phyloP scores from a whole-genome alignment of 75 land plant species.

The Sequoia sempervirens region DNA sequence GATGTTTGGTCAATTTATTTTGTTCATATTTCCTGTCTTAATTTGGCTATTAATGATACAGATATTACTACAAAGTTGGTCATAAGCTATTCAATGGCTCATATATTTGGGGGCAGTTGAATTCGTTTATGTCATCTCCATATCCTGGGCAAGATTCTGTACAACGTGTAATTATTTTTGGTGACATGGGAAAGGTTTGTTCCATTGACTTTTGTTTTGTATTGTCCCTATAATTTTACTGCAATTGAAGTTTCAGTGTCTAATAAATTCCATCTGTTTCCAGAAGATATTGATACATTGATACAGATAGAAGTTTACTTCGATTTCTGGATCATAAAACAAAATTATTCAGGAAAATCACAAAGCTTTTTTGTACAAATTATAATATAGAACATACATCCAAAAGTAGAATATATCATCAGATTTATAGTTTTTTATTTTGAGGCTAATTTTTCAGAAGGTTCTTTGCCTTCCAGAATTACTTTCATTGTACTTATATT shows the following conservation, averaged over 20 bases:
- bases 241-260: neutral
- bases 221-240: neutral
- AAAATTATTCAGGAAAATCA: neutral
- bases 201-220: neutral
- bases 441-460: neutral
- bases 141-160: conserved; percentile 88
- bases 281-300: neutral
- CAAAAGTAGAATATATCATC: neutral
- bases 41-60: conserved; percentile 18
- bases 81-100: conserved; percentile 65
- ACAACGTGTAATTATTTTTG: conserved; percentile 83
- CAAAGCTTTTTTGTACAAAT: neutral
- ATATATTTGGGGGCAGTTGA: conserved; percentile 51
- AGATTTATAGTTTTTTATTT: neutral
- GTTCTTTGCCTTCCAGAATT: neutral
- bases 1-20: neutral
- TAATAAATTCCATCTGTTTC: neutral
- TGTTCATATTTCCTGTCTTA: neutral
- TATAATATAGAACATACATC: neutral
- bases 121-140: conserved; percentile 70
- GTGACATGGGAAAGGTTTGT: conserved; percentile 96
- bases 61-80: conserved; percentile 80
- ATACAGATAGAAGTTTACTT: neutral
- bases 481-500: neutral
- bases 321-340: neutral